Conservation (phyloP, 2,329 filamentous ascomycete species). For the Fusarium concolor region DNA sequence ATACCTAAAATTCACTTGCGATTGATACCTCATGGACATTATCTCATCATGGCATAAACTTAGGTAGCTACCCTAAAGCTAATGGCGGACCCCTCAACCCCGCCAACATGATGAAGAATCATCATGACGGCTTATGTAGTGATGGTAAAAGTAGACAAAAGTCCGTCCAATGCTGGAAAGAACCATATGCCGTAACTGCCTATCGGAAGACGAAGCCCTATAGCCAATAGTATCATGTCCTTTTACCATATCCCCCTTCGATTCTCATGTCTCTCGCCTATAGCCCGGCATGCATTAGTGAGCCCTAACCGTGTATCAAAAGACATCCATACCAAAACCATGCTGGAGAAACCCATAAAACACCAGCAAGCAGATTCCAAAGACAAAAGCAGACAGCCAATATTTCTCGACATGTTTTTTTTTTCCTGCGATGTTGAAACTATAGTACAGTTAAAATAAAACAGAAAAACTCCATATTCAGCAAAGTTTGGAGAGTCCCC, state of each 20-base stretch:
- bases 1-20: too few relatives aligned
- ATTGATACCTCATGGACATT: too few relatives aligned
- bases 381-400: not conserved
- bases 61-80: constrained; percentile 4
- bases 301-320: constrained; percentile 27
- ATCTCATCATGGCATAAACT: too few relatives aligned
- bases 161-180: not conserved
- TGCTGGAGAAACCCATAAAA: not conserved
- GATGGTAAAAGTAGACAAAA: not conserved
- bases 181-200: not conserved
- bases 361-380: not conserved
- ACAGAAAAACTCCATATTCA: constrained; percentile 21
- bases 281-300: constrained; percentile 20
- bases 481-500: constrained; percentile 37
- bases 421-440: constrained; percentile 26
- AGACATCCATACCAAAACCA: too few relatives aligned
- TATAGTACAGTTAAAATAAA: constrained; percentile 42
- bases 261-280: not conserved
- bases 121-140: constrained; percentile 10
- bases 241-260: not conserved
- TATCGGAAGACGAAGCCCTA: not conserved
- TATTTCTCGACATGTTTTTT: constrained; percentile 39
- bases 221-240: not conserved
- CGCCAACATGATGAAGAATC: constrained; percentile 26
- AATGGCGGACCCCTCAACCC: constrained; percentile 10